Conservation (phyloP, 2,329 filamentous ascomycete genomes). For the Cladosporium sp. region DNA sequence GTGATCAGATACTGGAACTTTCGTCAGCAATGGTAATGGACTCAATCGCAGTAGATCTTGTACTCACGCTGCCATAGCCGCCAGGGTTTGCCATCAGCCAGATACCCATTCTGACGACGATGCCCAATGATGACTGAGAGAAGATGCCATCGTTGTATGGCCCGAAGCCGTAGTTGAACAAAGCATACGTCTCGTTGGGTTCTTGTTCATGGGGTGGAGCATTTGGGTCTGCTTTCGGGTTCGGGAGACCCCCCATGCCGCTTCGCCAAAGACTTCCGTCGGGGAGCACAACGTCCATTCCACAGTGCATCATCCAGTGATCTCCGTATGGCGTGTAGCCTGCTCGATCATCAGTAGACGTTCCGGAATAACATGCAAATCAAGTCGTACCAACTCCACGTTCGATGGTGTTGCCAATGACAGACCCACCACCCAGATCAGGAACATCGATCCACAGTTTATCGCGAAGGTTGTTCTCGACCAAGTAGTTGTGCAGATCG, state of each 20-base stretch:
- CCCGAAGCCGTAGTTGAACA: conserved; percentile 42
- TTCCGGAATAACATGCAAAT: background rate
- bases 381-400: conserved; percentile 40
- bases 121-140: conserved; percentile 41
- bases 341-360: background rate
- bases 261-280: conserved; percentile 44
- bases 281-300: conserved; percentile 48
- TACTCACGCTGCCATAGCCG: conserved; percentile 38
- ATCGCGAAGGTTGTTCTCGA: conserved; percentile 42
- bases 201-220: conserved; percentile 28
- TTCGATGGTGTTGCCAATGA: conserved; percentile 55
- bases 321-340: conserved; percentile 46
- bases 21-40: conserved; percentile 36
- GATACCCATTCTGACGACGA: conserved; percentile 55
- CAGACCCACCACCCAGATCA: conserved; percentile 53
- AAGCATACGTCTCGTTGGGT: conserved; percentile 30
- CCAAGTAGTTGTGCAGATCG: conserved; percentile 54
- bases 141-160: conserved; percentile 43
- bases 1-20: conserved; percentile 41
- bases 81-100: conserved; percentile 57
- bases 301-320: conserved; percentile 50
- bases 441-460: conserved; percentile 50
- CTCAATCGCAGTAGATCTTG: background rate
- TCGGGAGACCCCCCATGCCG: conserved; percentile 45
- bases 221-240: conserved; percentile 30